phyloP scores from a whole-genome alignment of 2,329 filamentous ascomycete genomes.

The Fusarium oligoseptatum region DNA sequence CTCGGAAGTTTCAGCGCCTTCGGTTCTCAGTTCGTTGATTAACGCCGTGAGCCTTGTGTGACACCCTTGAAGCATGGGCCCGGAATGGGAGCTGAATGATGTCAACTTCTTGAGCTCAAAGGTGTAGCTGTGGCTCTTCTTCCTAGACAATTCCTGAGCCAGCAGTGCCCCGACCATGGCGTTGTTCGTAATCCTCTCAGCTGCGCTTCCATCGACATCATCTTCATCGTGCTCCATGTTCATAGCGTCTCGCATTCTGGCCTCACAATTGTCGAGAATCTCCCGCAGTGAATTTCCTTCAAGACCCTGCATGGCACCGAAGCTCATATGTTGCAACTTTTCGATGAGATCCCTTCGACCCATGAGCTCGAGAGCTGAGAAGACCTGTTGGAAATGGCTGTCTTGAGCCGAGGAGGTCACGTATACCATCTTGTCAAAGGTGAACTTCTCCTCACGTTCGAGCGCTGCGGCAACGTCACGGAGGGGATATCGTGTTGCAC shows the following conservation, averaged over 20 bases:
- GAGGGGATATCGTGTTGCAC: slow-evolving; percentile 66
- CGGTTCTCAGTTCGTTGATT: background rate
- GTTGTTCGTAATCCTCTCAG: background rate
- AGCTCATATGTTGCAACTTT: slow-evolving; percentile 56
- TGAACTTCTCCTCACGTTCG: slow-evolving; percentile 67
- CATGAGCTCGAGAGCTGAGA: slow-evolving; percentile 50
- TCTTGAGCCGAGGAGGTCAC: slow-evolving; percentile 79
- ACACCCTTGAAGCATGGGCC: slow-evolving; percentile 2
- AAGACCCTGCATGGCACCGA: slow-evolving; percentile 65
- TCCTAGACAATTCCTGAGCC: slow-evolving; percentile 38
- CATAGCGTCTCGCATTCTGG: slow-evolving; percentile 1
- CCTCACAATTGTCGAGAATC: slow-evolving; percentile 13
- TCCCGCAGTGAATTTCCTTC: slow-evolving; percentile 11
- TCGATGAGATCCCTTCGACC: slow-evolving; percentile 46
- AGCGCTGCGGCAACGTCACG: slow-evolving; percentile 79
- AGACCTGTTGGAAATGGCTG: slow-evolving; percentile 70
- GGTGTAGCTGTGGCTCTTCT: slow-evolving; percentile 36
- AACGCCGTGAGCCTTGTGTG: background rate
- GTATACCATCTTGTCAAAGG: slow-evolving; percentile 84
- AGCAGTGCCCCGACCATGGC: slow-evolving; percentile 20
- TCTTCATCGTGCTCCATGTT: slow-evolving; percentile 1
- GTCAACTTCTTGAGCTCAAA: slow-evolving; percentile 33
- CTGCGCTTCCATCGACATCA: background rate
- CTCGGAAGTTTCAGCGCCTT: background rate
- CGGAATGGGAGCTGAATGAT: background rate